Evolutionary conservation across 257 asterid genomes (phyloP).

Genomic region (Jasminum sambac): DNA sequence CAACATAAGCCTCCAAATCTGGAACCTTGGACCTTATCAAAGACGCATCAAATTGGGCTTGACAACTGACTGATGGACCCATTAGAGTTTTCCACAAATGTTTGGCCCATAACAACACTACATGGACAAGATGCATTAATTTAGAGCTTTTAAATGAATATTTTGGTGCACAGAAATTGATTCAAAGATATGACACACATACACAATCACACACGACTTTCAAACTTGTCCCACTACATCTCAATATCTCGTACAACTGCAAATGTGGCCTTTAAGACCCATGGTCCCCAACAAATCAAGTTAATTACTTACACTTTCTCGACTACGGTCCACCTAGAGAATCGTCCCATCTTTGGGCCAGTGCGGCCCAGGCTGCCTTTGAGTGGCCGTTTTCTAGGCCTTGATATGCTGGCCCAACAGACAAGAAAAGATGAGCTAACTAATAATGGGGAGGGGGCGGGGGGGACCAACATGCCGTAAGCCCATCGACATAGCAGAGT

Average conservation of each 20-base stretch:
- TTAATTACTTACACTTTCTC: not conserved
- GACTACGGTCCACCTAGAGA: not conserved
- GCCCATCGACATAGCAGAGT: not conserved
- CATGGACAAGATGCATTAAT: not conserved
- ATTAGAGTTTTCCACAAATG: not conserved
- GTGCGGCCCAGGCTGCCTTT: not conserved
- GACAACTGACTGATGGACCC: slow-evolving; percentile 16
- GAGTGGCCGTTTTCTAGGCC: not conserved
- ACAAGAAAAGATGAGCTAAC: not conserved
- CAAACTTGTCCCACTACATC: not conserved
- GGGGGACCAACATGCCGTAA: not conserved
- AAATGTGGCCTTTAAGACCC: not conserved
- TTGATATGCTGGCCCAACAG: not conserved
- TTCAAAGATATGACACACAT: not conserved
- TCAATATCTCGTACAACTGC: not conserved
- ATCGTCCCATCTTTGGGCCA: not conserved
- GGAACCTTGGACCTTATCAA: not conserved
- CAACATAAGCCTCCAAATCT: not conserved
- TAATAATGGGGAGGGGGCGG: not conserved
- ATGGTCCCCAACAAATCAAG: not conserved
- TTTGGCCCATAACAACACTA: slow-evolving; percentile 12
- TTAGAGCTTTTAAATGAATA: not conserved
- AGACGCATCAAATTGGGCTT: slow-evolving; percentile 5
- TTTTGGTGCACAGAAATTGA: slow-evolving; percentile 1
- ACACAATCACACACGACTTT: not conserved